A percentile compares a stretch with the other conserved stretches of the same genome.
phyloP scores from a whole-genome alignment of 2,329 filamentous ascomycete species.

The Colletotrichum paranaense region DNA sequence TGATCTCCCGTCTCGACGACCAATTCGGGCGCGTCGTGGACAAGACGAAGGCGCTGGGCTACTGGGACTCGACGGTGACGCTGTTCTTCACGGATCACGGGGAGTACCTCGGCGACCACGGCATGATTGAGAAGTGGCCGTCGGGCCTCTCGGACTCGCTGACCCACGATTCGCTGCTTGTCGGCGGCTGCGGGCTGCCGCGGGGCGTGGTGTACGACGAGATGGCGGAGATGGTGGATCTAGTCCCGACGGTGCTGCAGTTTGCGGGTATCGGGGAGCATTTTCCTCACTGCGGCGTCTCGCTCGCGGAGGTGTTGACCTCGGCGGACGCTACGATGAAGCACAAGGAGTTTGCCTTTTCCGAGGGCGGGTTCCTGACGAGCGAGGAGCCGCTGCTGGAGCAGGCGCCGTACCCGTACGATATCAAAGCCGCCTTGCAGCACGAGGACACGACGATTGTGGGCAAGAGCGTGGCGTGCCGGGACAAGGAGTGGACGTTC shows the following conservation, averaged over 20 bases:
- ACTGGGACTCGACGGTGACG: constrained; percentile 53
- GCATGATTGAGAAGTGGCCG: constrained; percentile 61
- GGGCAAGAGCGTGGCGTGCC: constrained; percentile 53
- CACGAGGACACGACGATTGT: constrained; percentile 56
- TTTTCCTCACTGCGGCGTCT: constrained; percentile 47
- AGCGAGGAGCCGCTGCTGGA: constrained; percentile 58
- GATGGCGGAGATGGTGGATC: constrained; percentile 58
- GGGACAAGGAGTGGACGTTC: constrained; percentile 52
- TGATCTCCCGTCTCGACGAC: constrained; percentile 57
- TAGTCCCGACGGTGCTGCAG: constrained; percentile 56
- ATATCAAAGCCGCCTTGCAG: constrained; percentile 57
- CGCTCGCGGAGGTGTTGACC: constrained; percentile 20
- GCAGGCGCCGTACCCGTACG: constrained; percentile 55
- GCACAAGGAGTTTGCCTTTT: constrained; percentile 54
- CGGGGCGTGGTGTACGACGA: constrained; percentile 44
- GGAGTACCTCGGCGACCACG: constrained; percentile 59
- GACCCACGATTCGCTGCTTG: constrained; percentile 55
- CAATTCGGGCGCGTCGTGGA: constrained; percentile 56
- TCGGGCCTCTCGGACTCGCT: constrained; percentile 55
- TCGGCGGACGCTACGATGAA: constrained; percentile 15
- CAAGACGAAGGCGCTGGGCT: constrained; percentile 44
- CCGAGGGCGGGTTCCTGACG: constrained; percentile 56
- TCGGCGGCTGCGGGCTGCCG: constrained; percentile 54
- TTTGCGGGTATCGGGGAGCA: constrained; percentile 49
- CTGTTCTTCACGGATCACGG: constrained; percentile 59